These are phyloP conservation scores for Nannochloris sp. DNA, from an alignment of 139 green algal genomes.

Conservation along the genomic window DNA sequence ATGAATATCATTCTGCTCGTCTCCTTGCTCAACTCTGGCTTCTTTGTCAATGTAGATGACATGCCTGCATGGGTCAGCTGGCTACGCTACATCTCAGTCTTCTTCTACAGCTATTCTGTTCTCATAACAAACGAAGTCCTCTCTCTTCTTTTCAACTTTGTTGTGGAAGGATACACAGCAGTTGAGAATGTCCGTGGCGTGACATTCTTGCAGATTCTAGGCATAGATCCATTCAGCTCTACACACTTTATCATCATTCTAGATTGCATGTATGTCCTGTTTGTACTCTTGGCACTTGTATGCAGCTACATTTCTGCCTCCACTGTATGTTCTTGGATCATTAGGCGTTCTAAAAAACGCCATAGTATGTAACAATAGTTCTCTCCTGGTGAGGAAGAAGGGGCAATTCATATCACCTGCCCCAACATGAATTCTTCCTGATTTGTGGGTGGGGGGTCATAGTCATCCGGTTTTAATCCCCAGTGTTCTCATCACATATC, in stretches of 20 bases:
- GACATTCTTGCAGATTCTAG: constrained; percentile 36
- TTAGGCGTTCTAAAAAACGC: too few species aligned
- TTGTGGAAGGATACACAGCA: constrained; percentile 17
- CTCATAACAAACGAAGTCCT: constrained; percentile 38
- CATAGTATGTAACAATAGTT: too few species aligned
- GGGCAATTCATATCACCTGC: neutral
- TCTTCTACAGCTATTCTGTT: constrained; percentile 25
- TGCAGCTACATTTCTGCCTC: neutral
- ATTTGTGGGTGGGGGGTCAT: too few species aligned
- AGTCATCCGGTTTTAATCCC: neutral
- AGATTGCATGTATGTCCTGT: neutral
- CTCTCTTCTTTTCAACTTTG: neutral
- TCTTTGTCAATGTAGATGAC: constrained; percentile 18
- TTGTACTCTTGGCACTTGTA: neutral
- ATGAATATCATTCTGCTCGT: constrained; percentile 75
- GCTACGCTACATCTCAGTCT: constrained; percentile 47
- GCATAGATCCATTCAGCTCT: neutral
- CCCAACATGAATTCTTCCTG: too few species aligned
- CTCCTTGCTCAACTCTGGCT: constrained; percentile 51
- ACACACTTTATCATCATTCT: neutral
- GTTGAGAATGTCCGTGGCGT: constrained; percentile 23
- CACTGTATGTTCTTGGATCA: too few species aligned
- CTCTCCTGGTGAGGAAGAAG: neutral
- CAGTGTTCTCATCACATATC: too few species aligned
- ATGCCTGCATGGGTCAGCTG: constrained; percentile 46